These are phyloP conservation scores for Cutaneotrichosporon sp. DNA, from an alignment of 1,284 basidiomycete species.

Conservation along the genomic window DNA sequence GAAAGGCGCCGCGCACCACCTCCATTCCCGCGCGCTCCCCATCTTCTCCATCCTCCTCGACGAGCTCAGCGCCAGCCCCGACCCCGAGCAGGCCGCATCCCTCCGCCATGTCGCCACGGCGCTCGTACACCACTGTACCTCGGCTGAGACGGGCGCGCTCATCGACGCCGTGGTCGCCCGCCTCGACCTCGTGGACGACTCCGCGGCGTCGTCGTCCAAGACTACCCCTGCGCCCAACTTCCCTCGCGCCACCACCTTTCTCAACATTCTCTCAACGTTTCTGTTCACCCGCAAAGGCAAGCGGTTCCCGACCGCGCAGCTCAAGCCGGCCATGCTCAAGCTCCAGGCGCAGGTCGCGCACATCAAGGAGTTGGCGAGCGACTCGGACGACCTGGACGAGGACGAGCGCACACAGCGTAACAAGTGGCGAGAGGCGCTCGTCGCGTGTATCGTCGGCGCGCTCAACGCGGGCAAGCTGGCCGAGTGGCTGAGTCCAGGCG, in stretches of 20 bases:
- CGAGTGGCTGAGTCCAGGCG: slow-evolving; percentile 48
- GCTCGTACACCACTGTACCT: slow-evolving; percentile 67
- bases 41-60: slow-evolving; percentile 56
- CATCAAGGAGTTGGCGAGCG: slow-evolving; percentile 5
- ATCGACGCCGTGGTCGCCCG: slow-evolving; percentile 51
- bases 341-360: slow-evolving; percentile 22
- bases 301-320: slow-evolving; percentile 54
- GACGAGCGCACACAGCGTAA: slow-evolving; percentile 1
- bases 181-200: slow-evolving; percentile 13
- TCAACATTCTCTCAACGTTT: slow-evolving; percentile 48
- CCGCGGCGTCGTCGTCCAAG: slow-evolving; percentile 14
- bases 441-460: slow-evolving; percentile 29
- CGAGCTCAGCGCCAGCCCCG: slow-evolving; percentile 21
- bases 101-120: slow-evolving; percentile 58
- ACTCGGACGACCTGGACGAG: slow-evolving; percentile 1
- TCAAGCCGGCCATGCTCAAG: slow-evolving; percentile 39
- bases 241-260: slow-evolving; percentile 18
- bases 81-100: slow-evolving; percentile 47
- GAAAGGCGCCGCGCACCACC: slow-evolving; percentile 60
- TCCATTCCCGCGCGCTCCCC: slow-evolving; percentile 68
- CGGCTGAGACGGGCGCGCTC: slow-evolving; percentile 60
- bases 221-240: not conserved
- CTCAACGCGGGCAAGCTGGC: slow-evolving; percentile 44
- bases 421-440: slow-evolving; percentile 28
- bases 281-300: slow-evolving; percentile 46